phyloP scores from a whole-genome alignment of 305 asterid genomes.

The Andrographis paniculata region DNA sequence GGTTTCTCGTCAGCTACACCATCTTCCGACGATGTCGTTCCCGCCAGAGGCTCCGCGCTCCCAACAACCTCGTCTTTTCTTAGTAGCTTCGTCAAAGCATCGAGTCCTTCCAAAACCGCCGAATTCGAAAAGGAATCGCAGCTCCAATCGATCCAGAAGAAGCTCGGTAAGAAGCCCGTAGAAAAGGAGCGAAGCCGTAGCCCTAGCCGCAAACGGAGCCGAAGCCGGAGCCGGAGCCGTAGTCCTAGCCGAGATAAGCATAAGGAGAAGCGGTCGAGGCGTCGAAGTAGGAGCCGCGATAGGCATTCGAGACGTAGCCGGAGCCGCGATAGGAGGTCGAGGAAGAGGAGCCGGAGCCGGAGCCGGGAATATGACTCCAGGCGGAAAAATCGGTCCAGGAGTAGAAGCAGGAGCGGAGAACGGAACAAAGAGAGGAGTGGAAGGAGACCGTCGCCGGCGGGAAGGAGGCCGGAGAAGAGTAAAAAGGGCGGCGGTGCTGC shows the following conservation, averaged over 20 bases:
- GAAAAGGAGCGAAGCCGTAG: constrained; percentile 21
- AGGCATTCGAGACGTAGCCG: constrained; percentile 23
- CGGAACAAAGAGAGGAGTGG: constrained; percentile 28
- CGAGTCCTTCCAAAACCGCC: constrained; percentile 51
- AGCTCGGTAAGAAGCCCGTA: constrained; percentile 50
- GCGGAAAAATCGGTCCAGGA: constrained; percentile 27
- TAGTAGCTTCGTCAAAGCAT: constrained; percentile 63
- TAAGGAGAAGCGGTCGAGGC: constrained; percentile 22
- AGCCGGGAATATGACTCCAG: constrained; percentile 35
- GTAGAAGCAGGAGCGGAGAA: constrained; percentile 32
- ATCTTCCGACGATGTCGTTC: constrained; percentile 34
- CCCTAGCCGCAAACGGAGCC: constrained; percentile 21
- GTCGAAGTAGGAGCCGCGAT: constrained; percentile 29
- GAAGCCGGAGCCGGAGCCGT: constrained; percentile 22
- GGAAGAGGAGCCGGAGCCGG: constrained; percentile 31
- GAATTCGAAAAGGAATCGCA: constrained; percentile 50
- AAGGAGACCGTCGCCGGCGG: constrained; percentile 35
- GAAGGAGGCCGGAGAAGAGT: constrained; percentile 34
- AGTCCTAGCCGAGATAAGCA: constrained; percentile 23
- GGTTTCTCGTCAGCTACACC: constrained; percentile 53
- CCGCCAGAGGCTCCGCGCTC: constrained; percentile 60
- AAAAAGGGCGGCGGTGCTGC: constrained; percentile 27
- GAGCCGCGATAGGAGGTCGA: constrained; percentile 26
- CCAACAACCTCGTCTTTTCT: constrained; percentile 55
- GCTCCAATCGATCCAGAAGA: constrained; percentile 55